Conservation (phyloP, 805 yeast species). For the Yarrowia alimentaria region DNA sequence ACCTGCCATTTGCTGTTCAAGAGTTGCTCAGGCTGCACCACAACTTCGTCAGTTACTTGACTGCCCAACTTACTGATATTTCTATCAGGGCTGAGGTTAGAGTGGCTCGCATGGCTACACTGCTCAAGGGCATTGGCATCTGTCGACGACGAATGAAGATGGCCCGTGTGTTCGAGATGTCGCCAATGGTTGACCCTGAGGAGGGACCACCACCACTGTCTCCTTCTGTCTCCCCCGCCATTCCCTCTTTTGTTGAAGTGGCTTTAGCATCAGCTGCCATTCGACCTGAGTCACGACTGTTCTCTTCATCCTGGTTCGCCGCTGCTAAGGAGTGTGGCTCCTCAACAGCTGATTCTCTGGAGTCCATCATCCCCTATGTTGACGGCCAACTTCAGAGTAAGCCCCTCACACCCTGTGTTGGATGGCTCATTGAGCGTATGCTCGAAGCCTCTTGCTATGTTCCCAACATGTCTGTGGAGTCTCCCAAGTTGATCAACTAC, state of each 20-base stretch:
- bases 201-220: slow-evolving; percentile 28
- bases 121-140: slow-evolving; percentile 64
- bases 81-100: slow-evolving; percentile 59
- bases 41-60: slow-evolving; percentile 63
- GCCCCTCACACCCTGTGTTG: slow-evolving; percentile 75
- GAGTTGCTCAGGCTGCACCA: slow-evolving; percentile 64
- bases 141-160: slow-evolving; percentile 65
- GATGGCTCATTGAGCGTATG: slow-evolving; percentile 83
- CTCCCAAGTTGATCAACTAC: slow-evolving; percentile 70
- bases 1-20: slow-evolving; percentile 68
- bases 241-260: slow-evolving; percentile 84
- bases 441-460: slow-evolving; percentile 72
- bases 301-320: slow-evolving; percentile 64
- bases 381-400: slow-evolving; percentile 31
- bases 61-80: slow-evolving; percentile 62
- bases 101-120: slow-evolving; percentile 62
- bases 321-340: slow-evolving; percentile 46
- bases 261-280: slow-evolving; percentile 71
- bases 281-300: slow-evolving; percentile 76
- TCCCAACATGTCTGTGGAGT: slow-evolving; percentile 71
- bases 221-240: slow-evolving; percentile 34
- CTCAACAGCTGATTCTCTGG: slow-evolving; percentile 28
- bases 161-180: slow-evolving; percentile 45
- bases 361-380: slow-evolving; percentile 37
- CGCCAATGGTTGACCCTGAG: slow-evolving; percentile 20